Percentiles rank a stretch among this genome's conserved stretches.
phyloP scores from a whole-genome alignment of 129 eudicot genomes.

The Solidago caesia region DNA sequence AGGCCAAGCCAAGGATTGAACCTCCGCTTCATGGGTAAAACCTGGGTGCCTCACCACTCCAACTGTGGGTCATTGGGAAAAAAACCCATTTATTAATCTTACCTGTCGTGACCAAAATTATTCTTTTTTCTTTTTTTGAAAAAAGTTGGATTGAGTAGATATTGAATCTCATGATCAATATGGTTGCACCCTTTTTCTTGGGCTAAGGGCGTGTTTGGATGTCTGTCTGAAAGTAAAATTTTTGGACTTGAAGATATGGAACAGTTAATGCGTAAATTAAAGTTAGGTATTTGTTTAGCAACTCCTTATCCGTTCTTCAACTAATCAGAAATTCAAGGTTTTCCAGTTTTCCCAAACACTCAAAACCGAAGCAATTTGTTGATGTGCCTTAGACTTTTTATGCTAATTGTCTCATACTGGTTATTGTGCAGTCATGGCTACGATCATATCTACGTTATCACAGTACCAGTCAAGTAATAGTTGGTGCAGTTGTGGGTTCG shows the following conservation, averaged over 20 bases:
- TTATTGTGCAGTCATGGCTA: constrained; percentile 77
- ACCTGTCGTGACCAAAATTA: neutral
- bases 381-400: neutral
- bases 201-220: neutral
- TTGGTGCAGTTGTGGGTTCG: constrained; percentile 66
- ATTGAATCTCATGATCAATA: neutral
- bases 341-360: neutral
- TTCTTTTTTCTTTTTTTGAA: neutral
- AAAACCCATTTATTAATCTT: neutral
- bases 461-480: constrained; percentile 65
- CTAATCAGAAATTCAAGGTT: too few species aligned
- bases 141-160: neutral
- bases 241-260: neutral
- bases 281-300: too few species aligned
- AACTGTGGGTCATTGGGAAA: too few species aligned
- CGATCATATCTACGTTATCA: constrained; percentile 62
- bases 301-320: too few species aligned
- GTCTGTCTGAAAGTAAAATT: neutral
- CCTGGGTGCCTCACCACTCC: too few species aligned
- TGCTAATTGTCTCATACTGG: neutral
- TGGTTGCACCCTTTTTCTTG: neutral
- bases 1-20: too few species aligned
- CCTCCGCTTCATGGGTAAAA: too few species aligned
- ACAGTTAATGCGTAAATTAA: neutral
- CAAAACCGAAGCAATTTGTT: neutral